Percentiles rank a stretch among this genome's conserved stretches.
phyloP scores from a whole-genome alignment of 176 grass and related monocot species.

The Bromus sterilis region DNA sequence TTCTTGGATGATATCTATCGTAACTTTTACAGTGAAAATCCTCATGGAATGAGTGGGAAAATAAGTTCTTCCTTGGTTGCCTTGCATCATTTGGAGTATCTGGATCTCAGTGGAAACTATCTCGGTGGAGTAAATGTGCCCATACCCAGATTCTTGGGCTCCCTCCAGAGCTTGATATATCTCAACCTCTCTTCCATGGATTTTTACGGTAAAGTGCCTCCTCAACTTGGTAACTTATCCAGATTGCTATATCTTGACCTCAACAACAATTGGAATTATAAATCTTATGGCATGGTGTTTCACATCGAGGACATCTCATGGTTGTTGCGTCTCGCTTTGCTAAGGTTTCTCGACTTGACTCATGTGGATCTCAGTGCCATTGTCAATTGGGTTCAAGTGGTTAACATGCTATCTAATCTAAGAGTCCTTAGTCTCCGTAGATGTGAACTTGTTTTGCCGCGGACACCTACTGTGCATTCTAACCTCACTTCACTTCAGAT shows the following conservation, averaged over 20 bases:
- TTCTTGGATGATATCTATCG: not conserved
- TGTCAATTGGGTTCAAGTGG: not conserved
- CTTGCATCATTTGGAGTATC: not conserved
- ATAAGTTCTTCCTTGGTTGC: not conserved
- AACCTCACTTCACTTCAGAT: not conserved
- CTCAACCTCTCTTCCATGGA: not conserved
- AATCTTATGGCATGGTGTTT: not conserved
- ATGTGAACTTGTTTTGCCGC: not conserved
- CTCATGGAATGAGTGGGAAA: not conserved
- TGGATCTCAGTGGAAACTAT: too few species aligned
- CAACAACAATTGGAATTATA: not conserved
- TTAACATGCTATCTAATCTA: not conserved
- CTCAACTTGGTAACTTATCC: not conserved
- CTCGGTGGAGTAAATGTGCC: not conserved
- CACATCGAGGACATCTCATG: not conserved
- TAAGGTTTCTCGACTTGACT: not conserved
- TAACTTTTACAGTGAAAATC: not conserved
- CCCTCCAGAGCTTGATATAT: not conserved
- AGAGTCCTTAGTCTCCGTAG: not conserved
- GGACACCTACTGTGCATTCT: not conserved
- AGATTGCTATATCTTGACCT: not conserved
- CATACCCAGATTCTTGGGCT: not conserved
- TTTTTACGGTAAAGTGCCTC: not conserved
- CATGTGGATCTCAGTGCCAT: not conserved
- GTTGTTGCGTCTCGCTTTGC: not conserved